Conservation (phyloP, 2,329 filamentous ascomycete species). For the Akanthomyces muscarius region DNA sequence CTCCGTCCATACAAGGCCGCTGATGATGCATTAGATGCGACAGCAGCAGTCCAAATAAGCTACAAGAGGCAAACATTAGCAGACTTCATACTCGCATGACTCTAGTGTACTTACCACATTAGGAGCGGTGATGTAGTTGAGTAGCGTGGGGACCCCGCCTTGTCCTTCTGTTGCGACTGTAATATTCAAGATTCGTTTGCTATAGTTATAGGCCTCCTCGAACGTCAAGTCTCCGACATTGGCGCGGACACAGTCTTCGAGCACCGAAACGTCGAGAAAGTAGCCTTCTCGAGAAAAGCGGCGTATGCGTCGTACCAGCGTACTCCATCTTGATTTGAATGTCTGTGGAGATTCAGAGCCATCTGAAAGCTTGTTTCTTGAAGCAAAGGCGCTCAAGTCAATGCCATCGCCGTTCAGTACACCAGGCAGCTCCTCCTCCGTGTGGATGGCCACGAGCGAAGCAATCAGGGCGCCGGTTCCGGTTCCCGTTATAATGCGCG, state of each 20-base stretch:
- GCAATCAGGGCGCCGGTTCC: slow-evolving; percentile 88
- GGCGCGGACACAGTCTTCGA: slow-evolving; percentile 78
- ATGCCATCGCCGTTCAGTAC: slow-evolving; percentile 78
- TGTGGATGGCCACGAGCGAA: slow-evolving; percentile 81
- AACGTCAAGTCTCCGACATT: slow-evolving; percentile 91
- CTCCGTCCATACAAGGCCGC: slow-evolving; percentile 62
- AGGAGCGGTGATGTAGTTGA: slow-evolving; percentile 90
- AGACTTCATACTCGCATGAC: not conserved
- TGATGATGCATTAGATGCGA: slow-evolving; percentile 68
- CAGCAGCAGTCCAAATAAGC: slow-evolving; percentile 76
- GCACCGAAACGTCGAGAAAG: slow-evolving; percentile 74
- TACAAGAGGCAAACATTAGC: slow-evolving; percentile 28
- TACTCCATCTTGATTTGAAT: slow-evolving; percentile 47
- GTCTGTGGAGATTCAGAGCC: slow-evolving; percentile 34
- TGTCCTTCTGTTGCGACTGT: slow-evolving; percentile 74
- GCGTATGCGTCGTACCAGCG: slow-evolving; percentile 60
- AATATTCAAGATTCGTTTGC: slow-evolving; percentile 86
- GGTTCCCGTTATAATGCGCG: slow-evolving; percentile 86
- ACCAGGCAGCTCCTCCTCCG: slow-evolving; percentile 74
- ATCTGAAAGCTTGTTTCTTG: slow-evolving; percentile 30
- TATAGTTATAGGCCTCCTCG: slow-evolving; percentile 83
- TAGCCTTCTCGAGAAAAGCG: slow-evolving; percentile 75
- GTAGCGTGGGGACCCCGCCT: slow-evolving; percentile 73
- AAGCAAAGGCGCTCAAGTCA: slow-evolving; percentile 73
- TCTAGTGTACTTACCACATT: slow-evolving; percentile 66